phyloP scores from a whole-genome alignment of 139 green algal species.

The Astrephomene gubernaculifera region DNA sequence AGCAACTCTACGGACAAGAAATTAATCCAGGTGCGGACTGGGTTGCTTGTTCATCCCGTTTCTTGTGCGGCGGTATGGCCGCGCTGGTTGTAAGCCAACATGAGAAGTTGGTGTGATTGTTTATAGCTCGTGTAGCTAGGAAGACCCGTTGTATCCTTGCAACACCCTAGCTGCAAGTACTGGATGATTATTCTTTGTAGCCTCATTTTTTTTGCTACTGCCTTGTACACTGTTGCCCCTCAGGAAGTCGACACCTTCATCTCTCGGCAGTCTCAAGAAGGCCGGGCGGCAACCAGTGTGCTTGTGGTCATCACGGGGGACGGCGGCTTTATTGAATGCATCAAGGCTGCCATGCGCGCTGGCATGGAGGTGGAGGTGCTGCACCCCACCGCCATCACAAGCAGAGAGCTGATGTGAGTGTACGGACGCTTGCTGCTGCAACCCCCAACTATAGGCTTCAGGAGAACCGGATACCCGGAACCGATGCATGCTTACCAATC shows the following conservation, averaged over 20 bases:
- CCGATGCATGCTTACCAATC: not conserved
- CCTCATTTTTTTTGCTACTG: not conserved
- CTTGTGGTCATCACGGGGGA: constrained; percentile 30
- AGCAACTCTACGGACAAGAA: not conserved
- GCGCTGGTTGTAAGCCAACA: too few species aligned
- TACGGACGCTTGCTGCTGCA: not conserved
- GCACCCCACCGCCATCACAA: not conserved
- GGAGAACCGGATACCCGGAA: not conserved
- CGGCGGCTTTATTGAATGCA: not conserved
- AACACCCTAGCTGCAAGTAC: not conserved
- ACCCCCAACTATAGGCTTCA: not conserved
- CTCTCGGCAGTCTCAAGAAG: not conserved
- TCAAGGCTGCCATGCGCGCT: not conserved
- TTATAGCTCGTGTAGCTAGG: not conserved
- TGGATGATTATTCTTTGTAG: not conserved
- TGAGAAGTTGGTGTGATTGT: too few species aligned
- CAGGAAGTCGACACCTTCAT: not conserved
- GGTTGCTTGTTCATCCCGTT: not conserved
- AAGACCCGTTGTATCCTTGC: not conserved
- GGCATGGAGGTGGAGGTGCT: constrained; percentile 27
- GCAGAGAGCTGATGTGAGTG: not conserved
- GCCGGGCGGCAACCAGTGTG: not conserved
- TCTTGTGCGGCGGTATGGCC: not conserved
- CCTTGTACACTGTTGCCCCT: not conserved
- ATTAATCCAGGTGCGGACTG: not conserved